phyloP scores from a whole-genome alignment of 1,139 yeast species.

The Cylindricascospora bacillispora region DNA sequence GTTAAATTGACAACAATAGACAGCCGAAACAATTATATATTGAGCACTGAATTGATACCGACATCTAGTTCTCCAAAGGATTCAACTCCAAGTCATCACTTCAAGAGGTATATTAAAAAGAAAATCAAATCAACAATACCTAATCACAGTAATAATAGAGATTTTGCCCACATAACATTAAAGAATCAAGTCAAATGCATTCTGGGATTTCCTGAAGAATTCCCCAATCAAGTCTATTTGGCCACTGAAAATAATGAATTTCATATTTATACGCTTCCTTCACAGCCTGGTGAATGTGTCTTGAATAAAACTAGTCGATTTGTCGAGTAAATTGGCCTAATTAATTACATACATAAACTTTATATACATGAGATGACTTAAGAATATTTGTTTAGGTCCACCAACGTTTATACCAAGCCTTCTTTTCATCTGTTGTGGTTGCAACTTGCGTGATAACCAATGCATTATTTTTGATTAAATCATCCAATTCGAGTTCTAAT shows the following conservation, averaged over 20 bases:
- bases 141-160: constrained; percentile 20
- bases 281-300: constrained; percentile 19
- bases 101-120: constrained; percentile 17
- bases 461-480: constrained; percentile 4
- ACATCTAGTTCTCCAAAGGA: constrained; percentile 3
- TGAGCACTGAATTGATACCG: background rate
- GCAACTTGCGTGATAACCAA: constrained; percentile 3
- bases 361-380: no score
- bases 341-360: background rate
- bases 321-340: constrained; percentile 2
- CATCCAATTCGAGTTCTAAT: constrained; percentile 12
- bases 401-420: constrained; percentile 14
- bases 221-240: constrained; percentile 18
- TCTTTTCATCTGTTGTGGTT: background rate
- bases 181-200: constrained; percentile 11
- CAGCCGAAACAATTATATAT: no score
- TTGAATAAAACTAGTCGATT: constrained; percentile 19
- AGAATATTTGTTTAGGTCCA: constrained; percentile 4
- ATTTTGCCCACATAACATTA: constrained; percentile 21
- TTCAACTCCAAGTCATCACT: constrained; percentile 10
- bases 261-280: constrained; percentile 19
- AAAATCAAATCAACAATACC: constrained; percentile 20
- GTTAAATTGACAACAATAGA: constrained; percentile 2
- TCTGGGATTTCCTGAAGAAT: constrained; percentile 24
- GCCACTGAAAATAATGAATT: constrained; percentile 22